Conservation (phyloP, 2,329 filamentous ascomycete species). For the Juglanconis oblonga region DNA sequence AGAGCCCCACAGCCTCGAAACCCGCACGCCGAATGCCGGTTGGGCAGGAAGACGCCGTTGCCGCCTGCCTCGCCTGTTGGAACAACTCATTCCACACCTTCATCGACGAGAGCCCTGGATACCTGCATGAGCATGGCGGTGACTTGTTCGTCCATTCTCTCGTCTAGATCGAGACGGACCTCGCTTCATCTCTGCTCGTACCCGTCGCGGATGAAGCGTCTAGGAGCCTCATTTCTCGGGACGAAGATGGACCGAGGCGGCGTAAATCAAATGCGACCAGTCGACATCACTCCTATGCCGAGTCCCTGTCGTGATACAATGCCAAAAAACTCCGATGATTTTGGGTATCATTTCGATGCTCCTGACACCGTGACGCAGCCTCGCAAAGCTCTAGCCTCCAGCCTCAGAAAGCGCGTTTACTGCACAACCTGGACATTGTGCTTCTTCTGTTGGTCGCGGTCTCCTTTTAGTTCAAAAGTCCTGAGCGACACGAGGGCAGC, state of each 20-base stretch:
- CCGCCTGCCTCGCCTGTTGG: slow-evolving; percentile 40
- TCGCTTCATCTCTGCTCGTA: slow-evolving; percentile 18
- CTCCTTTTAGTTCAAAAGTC: background rate
- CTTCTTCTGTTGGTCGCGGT: slow-evolving; percentile 63
- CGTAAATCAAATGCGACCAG: background rate
- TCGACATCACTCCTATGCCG: background rate
- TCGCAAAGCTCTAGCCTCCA: background rate
- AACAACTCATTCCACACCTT: slow-evolving; percentile 43
- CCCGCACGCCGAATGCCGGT: slow-evolving; percentile 34
- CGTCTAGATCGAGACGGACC: slow-evolving; percentile 24
- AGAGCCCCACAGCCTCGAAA: slow-evolving; percentile 33
- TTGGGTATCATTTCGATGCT: background rate
- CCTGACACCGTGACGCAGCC: background rate
- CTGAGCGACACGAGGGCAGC: background rate
- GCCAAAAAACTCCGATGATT: background rate
- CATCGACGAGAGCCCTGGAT: slow-evolving; percentile 23
- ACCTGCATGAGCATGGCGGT: slow-evolving; percentile 28
- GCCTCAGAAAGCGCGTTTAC: slow-evolving; percentile 29
- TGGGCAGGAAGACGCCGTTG: slow-evolving; percentile 47
- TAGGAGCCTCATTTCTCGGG: slow-evolving; percentile 11
- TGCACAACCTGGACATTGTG: slow-evolving; percentile 86
- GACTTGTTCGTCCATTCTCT: slow-evolving; percentile 6
- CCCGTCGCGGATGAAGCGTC: slow-evolving; percentile 14
- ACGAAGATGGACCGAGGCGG: background rate
- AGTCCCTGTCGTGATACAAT: background rate